Percentiles rank a stretch among this genome's conserved stretches.
These are phyloP conservation scores for Cryphonectria radicalis DNA, from an alignment of 2,329 filamentous ascomycete species.

Conservation along the genomic window DNA sequence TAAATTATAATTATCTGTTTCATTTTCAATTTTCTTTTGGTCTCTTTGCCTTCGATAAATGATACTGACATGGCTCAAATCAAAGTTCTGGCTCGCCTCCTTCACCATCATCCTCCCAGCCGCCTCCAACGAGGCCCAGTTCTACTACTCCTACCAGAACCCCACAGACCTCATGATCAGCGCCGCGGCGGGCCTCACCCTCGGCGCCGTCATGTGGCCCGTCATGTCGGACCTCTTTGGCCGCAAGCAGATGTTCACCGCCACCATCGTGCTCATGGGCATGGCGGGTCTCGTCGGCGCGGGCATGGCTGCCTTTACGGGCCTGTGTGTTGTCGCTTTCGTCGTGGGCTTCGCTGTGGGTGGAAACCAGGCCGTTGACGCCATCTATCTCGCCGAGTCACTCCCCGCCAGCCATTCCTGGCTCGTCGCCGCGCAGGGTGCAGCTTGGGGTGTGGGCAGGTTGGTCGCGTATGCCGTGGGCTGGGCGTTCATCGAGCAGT, in stretches of 20 bases:
- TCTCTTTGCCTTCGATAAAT: not conserved
- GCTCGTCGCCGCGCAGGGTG: constrained; percentile 14
- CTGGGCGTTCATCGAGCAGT: constrained; percentile 18
- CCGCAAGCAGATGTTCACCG: constrained; percentile 18
- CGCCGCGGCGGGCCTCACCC: constrained; percentile 8
- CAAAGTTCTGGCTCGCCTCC: constrained; percentile 19
- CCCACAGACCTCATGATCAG: constrained; percentile 14
- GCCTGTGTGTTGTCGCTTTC: constrained; percentile 16
- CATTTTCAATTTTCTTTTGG: not conserved
- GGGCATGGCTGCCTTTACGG: constrained; percentile 14
- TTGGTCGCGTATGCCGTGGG: constrained; percentile 16
- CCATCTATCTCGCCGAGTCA: constrained; percentile 12
- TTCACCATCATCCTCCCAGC: constrained; percentile 15
- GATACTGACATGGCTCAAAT: not conserved
- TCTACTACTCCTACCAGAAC: constrained; percentile 16
- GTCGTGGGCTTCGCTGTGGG: constrained; percentile 16
- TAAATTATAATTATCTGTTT: not conserved
- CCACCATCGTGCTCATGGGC: constrained; percentile 15
- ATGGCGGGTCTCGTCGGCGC: constrained; percentile 16
- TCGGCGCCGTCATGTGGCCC: constrained; percentile 15
- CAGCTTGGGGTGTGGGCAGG: constrained; percentile 3
- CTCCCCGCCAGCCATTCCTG: constrained; percentile 16
- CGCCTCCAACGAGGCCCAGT: constrained; percentile 18
- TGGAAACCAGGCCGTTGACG: constrained; percentile 13
- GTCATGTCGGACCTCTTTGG: constrained; percentile 14